These are phyloP conservation scores for Penstemon newberryi DNA, from an alignment of 257 asterid genomes.

Conservation along the genomic window DNA sequence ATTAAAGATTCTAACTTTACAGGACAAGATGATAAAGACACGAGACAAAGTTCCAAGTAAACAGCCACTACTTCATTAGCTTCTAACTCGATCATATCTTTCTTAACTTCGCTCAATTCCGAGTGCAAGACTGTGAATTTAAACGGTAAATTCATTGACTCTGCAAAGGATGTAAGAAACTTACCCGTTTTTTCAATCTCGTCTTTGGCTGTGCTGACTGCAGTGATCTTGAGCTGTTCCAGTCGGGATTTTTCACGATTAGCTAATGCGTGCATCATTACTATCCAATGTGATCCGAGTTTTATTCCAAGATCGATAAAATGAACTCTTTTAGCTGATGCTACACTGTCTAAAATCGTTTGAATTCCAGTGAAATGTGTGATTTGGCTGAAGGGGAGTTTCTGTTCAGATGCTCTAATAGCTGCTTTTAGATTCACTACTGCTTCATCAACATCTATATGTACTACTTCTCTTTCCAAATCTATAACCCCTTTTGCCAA, in stretches of 20 bases:
- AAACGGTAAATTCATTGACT: constrained; percentile 3
- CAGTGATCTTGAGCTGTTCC: constrained; percentile 41
- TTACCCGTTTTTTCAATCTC: constrained; percentile 31
- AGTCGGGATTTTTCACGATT: neutral
- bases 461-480: neutral
- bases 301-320: constrained; percentile 36
- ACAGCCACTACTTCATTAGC: constrained; percentile 39
- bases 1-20: constrained; percentile 26
- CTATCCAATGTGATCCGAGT: constrained; percentile 37
- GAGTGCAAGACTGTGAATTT: constrained; percentile 23
- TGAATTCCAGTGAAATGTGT: constrained; percentile 37
- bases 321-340: constrained; percentile 35
- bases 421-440: neutral
- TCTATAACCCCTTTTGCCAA: constrained; percentile 25
- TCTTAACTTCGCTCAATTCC: constrained; percentile 31
- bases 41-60: constrained; percentile 22
- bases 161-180: constrained; percentile 29
- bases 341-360: constrained; percentile 36
- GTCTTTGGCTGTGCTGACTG: constrained; percentile 34
- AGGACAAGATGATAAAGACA: constrained; percentile 29
- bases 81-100: constrained; percentile 32
- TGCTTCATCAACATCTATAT: constrained; percentile 24
- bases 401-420: constrained; percentile 3
- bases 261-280: constrained; percentile 44
- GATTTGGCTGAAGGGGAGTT: constrained; percentile 32